These are phyloP conservation scores for Cyclotella choctawhatcheeana DNA, from an alignment of 108 stramenopile genomes.

Conservation along the genomic window DNA sequence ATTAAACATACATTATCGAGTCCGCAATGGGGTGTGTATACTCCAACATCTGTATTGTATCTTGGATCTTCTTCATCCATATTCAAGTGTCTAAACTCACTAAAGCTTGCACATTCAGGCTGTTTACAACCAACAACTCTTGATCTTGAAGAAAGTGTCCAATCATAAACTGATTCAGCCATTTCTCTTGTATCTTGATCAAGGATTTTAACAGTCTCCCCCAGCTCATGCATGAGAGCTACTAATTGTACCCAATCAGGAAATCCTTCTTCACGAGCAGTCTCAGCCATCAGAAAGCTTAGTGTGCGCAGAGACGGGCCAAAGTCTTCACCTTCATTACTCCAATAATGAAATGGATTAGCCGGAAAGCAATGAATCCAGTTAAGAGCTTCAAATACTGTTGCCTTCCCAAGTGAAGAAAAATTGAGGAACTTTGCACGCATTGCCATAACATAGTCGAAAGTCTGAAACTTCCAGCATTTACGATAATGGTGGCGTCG, in stretches of 20 bases:
- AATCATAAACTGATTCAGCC: slow-evolving; percentile 56
- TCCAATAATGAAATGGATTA: slow-evolving; percentile 34
- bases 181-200: slow-evolving; percentile 30
- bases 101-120: slow-evolving; percentile 39
- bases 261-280: slow-evolving; percentile 51
- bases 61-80: slow-evolving; percentile 45
- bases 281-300: slow-evolving; percentile 57
- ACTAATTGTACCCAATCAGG: slow-evolving; percentile 76
- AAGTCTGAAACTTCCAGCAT: slow-evolving; percentile 52
- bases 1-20: slow-evolving; percentile 52
- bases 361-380: slow-evolving; percentile 41
- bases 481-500: slow-evolving; percentile 57
- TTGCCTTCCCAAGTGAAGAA: slow-evolving; percentile 34
- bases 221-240: slow-evolving; percentile 56
- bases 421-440: slow-evolving; percentile 50
- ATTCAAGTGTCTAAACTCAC: slow-evolving; percentile 54
- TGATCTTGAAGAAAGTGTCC: slow-evolving; percentile 60
- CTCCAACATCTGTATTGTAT: slow-evolving; percentile 50
- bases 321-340: slow-evolving; percentile 8
- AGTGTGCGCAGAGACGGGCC: slow-evolving; percentile 56
- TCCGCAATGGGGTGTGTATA: slow-evolving; percentile 52
- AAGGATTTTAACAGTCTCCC: slow-evolving; percentile 39
- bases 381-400: slow-evolving; percentile 51
- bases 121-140: slow-evolving; percentile 56
- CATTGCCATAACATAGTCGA: slow-evolving; percentile 48